Base-by-base conservation (phyloP, 345 rosid genomes). In the Eucalyptus virginea region DNA sequence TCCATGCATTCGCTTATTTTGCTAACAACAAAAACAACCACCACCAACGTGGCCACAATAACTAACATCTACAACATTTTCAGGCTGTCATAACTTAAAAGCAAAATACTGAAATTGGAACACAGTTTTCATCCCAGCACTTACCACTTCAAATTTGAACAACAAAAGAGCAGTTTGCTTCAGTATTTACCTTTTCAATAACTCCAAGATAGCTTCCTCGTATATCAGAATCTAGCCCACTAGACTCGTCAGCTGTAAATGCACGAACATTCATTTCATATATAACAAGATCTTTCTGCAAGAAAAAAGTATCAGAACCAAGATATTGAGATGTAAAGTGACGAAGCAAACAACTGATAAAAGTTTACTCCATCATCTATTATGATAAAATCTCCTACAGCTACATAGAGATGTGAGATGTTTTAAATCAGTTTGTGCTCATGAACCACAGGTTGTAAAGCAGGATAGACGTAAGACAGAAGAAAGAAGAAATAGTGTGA, bases 211-310 rank as follows among this genome's bases (percentile, higher is more conserved):
- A 98, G 94, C 95, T 97, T 69, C 99, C 99, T 51, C 94, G 91
- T 86, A 92, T 89, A 77, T 91, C 87, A 91, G 95, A 92, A 94
- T 95, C 97, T 92, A 95, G 89, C 56, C 95, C 95, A 91, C 98
- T 98, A 90, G 99, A 96, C 89, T 97, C 93, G 89, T 97, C 98
- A 91, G 92, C 94, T 88, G 99, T 97, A 93, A 96, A 97, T 94
- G 99, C 99, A 88, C 99, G 98, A 60, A 98, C 97, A 92, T 95
- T 98, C 97, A 95, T 98, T 94, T 98, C 99, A 93, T 98, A 98
- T 89, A 97, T 91, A 90, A 96, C 96, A 92, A 98, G 99, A 92
- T 98, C 99, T 91, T 94, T 94, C 99, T 96, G 97, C 92, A 94
- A 91, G 87, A 88, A 91, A n/a, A 85, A 51, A 83, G 81, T 60